These are phyloP conservation scores for Ustilago loliicola DNA, from an alignment of 1,284 basidiomycete genomes.

Conservation along the genomic window DNA sequence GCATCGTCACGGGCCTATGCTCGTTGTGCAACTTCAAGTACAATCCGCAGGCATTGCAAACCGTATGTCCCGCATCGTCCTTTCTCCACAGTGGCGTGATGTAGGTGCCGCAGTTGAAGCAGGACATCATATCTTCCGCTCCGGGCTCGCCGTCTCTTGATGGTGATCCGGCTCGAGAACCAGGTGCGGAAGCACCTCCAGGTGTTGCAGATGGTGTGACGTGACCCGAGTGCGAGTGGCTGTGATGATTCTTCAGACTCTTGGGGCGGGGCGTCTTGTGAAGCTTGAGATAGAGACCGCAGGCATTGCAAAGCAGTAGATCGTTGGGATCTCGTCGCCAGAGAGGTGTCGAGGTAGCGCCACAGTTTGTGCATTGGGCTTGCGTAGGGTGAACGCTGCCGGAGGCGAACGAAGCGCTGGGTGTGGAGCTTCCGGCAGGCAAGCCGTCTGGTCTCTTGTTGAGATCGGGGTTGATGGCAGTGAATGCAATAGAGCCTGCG, in stretches of 20 bases:
- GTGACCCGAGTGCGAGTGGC: constrained; percentile 52
- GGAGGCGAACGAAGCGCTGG: constrained; percentile 25
- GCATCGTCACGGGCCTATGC: constrained; percentile 63
- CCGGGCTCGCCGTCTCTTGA: constrained; percentile 33
- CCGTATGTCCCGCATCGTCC: constrained; percentile 61
- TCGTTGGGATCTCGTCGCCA: constrained; percentile 66
- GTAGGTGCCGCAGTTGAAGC: constrained; percentile 68
- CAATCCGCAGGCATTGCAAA: constrained; percentile 67
- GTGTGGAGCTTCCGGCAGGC: constrained; percentile 27
- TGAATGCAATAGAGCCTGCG: constrained; percentile 46
- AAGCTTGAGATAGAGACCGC: constrained; percentile 67
- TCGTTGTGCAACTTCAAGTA: constrained; percentile 65
- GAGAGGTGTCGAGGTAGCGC: constrained; percentile 63
- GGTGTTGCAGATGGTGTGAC: constrained; percentile 53
- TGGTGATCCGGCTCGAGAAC: constrained; percentile 37
- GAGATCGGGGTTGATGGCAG: constrained; percentile 48
- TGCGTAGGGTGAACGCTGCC: constrained; percentile 33
- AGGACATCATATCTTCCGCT: constrained; percentile 52
- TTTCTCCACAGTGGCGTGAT: constrained; percentile 69
- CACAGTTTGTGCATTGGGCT: constrained; percentile 66
- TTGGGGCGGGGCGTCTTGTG: constrained; percentile 67
- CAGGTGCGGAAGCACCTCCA: constrained; percentile 45
- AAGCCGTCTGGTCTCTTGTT: constrained; percentile 25
- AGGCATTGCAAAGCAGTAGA: constrained; percentile 66
- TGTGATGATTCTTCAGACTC: constrained; percentile 58